Evolutionary conservation across 352 stramenopile species (phyloP).

Genomic region (Aphanomyces euteiches): DNA sequence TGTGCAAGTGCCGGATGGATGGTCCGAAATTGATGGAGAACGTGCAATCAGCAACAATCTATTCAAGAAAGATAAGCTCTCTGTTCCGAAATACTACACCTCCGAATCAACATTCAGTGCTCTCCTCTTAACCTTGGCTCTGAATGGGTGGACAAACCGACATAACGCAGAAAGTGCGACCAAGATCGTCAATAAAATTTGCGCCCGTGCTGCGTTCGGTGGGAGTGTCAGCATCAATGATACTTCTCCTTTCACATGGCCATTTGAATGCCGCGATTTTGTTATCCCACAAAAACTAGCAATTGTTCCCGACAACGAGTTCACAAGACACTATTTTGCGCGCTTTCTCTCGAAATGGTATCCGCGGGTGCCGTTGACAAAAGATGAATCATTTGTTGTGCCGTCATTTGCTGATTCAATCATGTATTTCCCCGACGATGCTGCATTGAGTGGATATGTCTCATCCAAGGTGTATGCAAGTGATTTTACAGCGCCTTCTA

Average conservation of each 20-base stretch:
- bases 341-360: constrained; percentile 50
- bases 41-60: neutral
- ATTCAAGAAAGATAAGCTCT: neutral
- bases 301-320: constrained; percentile 61
- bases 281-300: constrained; percentile 65
- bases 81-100: constrained; percentile 35
- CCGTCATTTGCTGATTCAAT: constrained; percentile 56
- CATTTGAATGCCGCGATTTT: constrained; percentile 45
- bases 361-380: constrained; percentile 42
- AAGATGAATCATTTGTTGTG: constrained; percentile 27
- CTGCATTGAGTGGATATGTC: constrained; percentile 52
- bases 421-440: constrained; percentile 48
- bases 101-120: constrained; percentile 51
- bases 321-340: constrained; percentile 60
- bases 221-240: constrained; percentile 46
- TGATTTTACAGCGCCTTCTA: constrained; percentile 43
- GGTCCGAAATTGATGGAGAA: neutral
- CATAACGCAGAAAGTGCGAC: neutral
- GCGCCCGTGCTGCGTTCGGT: neutral
- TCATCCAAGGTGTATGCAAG: constrained; percentile 47
- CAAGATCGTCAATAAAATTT: neutral
- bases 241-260: constrained; percentile 43
- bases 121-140: constrained; percentile 45
- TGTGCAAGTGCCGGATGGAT: constrained; percentile 7
- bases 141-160: constrained; percentile 20